Evolutionary conservation across 805 yeast species (phyloP).

Genomic region (Lachancea dasiensis): DNA sequence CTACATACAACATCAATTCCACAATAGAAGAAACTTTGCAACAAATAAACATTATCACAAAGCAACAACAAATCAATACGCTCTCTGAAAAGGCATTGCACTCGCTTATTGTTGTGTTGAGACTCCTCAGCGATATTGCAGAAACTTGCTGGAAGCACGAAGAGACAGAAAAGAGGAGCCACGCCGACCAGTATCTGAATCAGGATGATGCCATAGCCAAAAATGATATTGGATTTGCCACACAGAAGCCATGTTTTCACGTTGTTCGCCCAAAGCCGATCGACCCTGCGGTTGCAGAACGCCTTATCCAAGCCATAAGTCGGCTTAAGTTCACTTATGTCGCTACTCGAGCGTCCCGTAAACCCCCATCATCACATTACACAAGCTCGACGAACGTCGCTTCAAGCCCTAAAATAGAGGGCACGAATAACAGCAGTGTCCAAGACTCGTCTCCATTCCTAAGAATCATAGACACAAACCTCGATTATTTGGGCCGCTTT

Average conservation of each 20-base stretch:
- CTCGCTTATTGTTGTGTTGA: constrained; percentile 34
- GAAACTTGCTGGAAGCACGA: constrained; percentile 37
- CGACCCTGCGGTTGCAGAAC: constrained; percentile 22
- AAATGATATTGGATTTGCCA: constrained; percentile 29
- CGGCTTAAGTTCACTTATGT: constrained; percentile 31
- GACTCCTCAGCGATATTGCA: constrained; percentile 37
- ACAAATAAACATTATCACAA: constrained; percentile 7
- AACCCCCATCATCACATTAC: constrained; percentile 21
- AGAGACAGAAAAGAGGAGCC: constrained; percentile 10
- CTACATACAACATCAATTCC: constrained; percentile 11
- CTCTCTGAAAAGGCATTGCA: constrained; percentile 14
- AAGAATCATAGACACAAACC: constrained; percentile 33
- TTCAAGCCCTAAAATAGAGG: constrained; percentile 1
- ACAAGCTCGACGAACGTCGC: constrained; percentile 5
- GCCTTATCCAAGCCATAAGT: constrained; percentile 27
- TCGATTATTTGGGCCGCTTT: constrained; percentile 40
- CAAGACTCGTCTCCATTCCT: constrained; percentile 3
- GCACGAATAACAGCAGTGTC: neutral
- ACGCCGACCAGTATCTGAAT: constrained; percentile 11
- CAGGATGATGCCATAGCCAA: constrained; percentile 19
- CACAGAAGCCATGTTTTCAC: constrained; percentile 32
- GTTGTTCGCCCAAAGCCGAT: constrained; percentile 31
- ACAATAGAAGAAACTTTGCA: constrained; percentile 12
- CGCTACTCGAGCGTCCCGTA: constrained; percentile 30
- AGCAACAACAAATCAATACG: constrained; percentile 3